phyloP scores from a whole-genome alignment of 2,329 filamentous ascomycete species.

The Botrytis pseudocinerea region DNA sequence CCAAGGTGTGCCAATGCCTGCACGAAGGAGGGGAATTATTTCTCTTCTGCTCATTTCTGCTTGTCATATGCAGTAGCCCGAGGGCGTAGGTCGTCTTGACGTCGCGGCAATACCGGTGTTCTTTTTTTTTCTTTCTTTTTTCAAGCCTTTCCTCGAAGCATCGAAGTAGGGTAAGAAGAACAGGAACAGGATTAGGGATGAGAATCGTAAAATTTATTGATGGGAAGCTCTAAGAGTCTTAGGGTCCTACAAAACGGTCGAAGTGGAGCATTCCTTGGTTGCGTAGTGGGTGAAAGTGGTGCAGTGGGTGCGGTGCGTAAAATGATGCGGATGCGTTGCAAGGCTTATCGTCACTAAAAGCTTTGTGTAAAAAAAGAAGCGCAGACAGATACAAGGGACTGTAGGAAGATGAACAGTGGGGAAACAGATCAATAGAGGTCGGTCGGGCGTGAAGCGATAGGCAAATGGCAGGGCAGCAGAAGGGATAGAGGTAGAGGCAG shows the following conservation, averaged over 20 bases:
- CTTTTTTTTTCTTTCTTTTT: background rate
- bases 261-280: slow-evolving; percentile 18
- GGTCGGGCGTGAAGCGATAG: slow-evolving; percentile 19
- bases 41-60: slow-evolving; percentile 41
- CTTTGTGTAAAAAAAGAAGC: background rate
- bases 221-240: slow-evolving; percentile 7
- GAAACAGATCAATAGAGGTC: background rate
- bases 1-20: slow-evolving; percentile 41
- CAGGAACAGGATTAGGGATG: background rate
- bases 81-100: slow-evolving; percentile 20
- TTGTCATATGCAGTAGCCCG: slow-evolving; percentile 26
- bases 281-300: slow-evolving; percentile 11
- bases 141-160: background rate
- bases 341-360: slow-evolving; percentile 18
- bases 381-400: slow-evolving; percentile 10
- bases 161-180: background rate
- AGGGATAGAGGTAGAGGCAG: too few relatives aligned
- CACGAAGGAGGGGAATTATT: slow-evolving; percentile 39
- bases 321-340: slow-evolving; percentile 21
- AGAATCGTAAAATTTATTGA: slow-evolving; percentile 4
- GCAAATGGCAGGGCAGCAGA: background rate
- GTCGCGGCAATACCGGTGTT: slow-evolving; percentile 7
- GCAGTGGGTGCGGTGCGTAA: background rate
- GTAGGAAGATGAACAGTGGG: slow-evolving; percentile 1
- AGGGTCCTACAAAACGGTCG: slow-evolving; percentile 14